These are phyloP conservation scores for Dictyophora rubrovolvata DNA, from an alignment of 768 basidiomycete genomes.

Conservation along the genomic window DNA sequence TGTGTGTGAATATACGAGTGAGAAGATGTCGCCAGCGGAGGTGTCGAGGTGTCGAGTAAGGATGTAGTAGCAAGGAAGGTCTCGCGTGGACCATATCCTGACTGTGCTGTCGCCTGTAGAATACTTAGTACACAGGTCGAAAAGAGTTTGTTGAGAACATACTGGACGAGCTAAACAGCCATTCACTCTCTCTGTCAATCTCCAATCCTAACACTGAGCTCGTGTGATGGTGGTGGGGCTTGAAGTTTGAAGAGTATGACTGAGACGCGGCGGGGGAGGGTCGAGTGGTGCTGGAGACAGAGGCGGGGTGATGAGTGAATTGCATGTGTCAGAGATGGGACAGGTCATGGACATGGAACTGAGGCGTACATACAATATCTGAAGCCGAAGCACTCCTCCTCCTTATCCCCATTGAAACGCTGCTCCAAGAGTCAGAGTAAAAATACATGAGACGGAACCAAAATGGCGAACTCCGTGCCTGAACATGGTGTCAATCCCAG, in stretches of 20 bases:
- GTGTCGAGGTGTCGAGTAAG: slow-evolving; percentile 71
- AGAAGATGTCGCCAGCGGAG: slow-evolving; percentile 81
- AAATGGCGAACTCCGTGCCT: no score
- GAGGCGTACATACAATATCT: slow-evolving; percentile 1
- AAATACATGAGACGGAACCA: no score
- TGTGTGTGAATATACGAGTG: slow-evolving; percentile 63
- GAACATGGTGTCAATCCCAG: slow-evolving; percentile 91
- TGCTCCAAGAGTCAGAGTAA: no score
- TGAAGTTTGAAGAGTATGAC: slow-evolving; percentile 67
- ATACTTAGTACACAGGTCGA: not conserved
- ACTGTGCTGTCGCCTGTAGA: slow-evolving; percentile 76
- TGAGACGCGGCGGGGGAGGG: slow-evolving; percentile 34
- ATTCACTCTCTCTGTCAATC: slow-evolving; percentile 61
- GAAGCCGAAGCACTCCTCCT: no score
- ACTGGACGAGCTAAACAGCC: slow-evolving; percentile 91
- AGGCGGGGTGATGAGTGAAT: not conserved
- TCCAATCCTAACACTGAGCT: slow-evolving; percentile 71
- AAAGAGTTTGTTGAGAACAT: slow-evolving; percentile 13
- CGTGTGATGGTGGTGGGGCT: slow-evolving; percentile 46
- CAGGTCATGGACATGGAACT: not conserved
- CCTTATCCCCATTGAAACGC: no score
- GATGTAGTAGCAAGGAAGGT: slow-evolving; percentile 56
- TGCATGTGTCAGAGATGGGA: not conserved
- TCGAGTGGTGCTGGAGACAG: not conserved
- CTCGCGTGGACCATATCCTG: slow-evolving; percentile 75